Evolutionary conservation across 2,329 filamentous ascomycete species (phyloP).

Genomic region (Aureobasidium subglaciale): DNA sequence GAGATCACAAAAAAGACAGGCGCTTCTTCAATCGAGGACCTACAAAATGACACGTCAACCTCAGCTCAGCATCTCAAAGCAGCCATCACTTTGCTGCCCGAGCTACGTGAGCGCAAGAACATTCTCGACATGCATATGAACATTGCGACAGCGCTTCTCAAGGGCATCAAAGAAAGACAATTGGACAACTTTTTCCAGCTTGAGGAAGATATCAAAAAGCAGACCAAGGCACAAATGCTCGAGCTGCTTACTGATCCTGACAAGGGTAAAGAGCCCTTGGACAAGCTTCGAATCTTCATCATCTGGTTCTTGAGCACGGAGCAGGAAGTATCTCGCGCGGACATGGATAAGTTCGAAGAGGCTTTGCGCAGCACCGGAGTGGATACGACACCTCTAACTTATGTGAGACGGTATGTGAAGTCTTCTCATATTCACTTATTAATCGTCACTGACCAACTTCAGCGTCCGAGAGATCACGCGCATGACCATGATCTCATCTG

Average conservation of each 20-base stretch:
- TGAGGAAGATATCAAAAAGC: constrained; percentile 87
- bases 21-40: constrained; percentile 82
- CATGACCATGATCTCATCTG: constrained; percentile 95
- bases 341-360: constrained; percentile 82
- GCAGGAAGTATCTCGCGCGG: constrained; percentile 71
- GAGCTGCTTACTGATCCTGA: constrained; percentile 74
- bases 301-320: constrained; percentile 97
- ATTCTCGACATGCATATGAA: constrained; percentile 99
- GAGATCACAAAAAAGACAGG: constrained; percentile 95
- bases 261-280: constrained; percentile 75
- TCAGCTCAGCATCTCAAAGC: constrained; percentile 93
- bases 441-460: constrained; percentile 12
- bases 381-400: constrained; percentile 71
- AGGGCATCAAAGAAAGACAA: constrained; percentile 89
- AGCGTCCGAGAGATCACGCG: constrained; percentile 88
- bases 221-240: constrained; percentile 80
- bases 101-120: constrained; percentile 87
- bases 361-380: constrained; percentile 68
- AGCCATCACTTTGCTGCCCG: constrained; percentile 85
- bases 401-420: constrained; percentile 69
- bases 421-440: neutral
- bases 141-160: constrained; percentile 70
- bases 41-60: constrained; percentile 80
- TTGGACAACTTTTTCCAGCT: constrained; percentile 94
- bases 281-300: constrained; percentile 89